Base-by-base conservation (phyloP, 2,329 filamentous ascomycete genomes). In the Cylindrodendrum hubeiense region DNA sequence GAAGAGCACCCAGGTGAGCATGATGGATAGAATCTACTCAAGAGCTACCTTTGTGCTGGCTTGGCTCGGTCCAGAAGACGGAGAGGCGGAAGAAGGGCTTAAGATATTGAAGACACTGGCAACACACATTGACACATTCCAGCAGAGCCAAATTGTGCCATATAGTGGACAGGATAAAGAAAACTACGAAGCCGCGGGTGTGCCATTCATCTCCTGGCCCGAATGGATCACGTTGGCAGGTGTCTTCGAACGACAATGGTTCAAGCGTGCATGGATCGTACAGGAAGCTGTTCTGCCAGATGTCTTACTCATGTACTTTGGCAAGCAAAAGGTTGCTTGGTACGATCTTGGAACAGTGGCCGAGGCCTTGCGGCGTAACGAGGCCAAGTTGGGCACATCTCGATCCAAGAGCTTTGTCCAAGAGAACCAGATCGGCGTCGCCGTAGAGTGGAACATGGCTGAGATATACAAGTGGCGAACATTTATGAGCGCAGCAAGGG, bases 1-100 rank as follows among this genome's bases (percentile, higher is more conserved):
- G 55, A 75, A 76, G 54, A 72, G 71, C 53, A 12, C 26, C 0
- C 76, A 78, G 54, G 76, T 77, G 5, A 65, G 49, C 19, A 69
- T 75, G 52, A 77, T 77, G 76, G 71, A 74, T 10, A 58, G 64
- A 34, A 78, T 76, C 17, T 79, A 76, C 63, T 68, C 65, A 9
- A 49, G 50, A n/a, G 71, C 75, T 0, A 56, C 62, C 4, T 71
- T 63, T 33, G 72, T 75, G 2, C 19, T 76, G 17, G 73, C 71
- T 0, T 78, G 76, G 71, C 70, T 77, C 3, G 75, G 75, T 12
- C 69, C 71, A 9, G 54, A 60, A 17, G 68, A 73, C 39, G 43
- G 54, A 10, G 54, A 67, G 28, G 64, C 70, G 5, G 60, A 65
- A 17, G 17, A 24, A 8, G 73, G 71, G 1, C 24, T 75, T 10